These are phyloP conservation scores for Penicillium cataractarum DNA, from an alignment of 495 filamentous ascomycete species.

Conservation along the genomic window DNA sequence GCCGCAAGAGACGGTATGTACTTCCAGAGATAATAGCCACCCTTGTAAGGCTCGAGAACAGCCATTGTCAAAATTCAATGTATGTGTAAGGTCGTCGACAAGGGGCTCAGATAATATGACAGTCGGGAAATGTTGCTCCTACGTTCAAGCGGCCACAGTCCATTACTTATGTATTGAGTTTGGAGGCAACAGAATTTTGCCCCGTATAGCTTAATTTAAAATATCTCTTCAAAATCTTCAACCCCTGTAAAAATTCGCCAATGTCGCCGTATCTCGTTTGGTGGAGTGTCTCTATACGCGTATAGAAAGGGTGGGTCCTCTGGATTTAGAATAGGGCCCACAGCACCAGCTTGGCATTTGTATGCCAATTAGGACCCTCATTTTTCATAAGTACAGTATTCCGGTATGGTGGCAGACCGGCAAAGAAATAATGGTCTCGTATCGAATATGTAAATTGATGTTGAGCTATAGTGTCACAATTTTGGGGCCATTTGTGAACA, in stretches of 20 bases:
- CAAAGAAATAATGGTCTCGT: neutral
- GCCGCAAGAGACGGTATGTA: constrained; percentile 13
- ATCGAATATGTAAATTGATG: neutral
- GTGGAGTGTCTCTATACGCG: neutral
- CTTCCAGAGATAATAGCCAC: constrained; percentile 19
- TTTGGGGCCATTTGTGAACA: neutral
- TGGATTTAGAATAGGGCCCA: neutral
- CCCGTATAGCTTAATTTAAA: neutral
- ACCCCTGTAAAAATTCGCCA: neutral
- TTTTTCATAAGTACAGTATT: neutral
- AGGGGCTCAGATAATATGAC: neutral
- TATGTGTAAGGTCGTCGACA: neutral
- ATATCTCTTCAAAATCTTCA: neutral
- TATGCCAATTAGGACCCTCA: neutral
- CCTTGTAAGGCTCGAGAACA: constrained; percentile 14
- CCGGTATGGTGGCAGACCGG: neutral
- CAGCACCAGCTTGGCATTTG: neutral
- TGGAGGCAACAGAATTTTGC: neutral
- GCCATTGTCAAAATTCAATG: constrained; percentile 5
- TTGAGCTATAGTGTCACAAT: neutral
- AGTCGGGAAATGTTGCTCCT: neutral
- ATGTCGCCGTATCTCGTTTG: neutral
- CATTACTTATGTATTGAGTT: neutral
- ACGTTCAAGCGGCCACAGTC: neutral
- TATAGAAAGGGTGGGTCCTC: neutral